These are phyloP conservation scores for rapeseed (Brassica napus) DNA, from an alignment of 345 rosid genomes.

Conservation along the genomic window DNA sequence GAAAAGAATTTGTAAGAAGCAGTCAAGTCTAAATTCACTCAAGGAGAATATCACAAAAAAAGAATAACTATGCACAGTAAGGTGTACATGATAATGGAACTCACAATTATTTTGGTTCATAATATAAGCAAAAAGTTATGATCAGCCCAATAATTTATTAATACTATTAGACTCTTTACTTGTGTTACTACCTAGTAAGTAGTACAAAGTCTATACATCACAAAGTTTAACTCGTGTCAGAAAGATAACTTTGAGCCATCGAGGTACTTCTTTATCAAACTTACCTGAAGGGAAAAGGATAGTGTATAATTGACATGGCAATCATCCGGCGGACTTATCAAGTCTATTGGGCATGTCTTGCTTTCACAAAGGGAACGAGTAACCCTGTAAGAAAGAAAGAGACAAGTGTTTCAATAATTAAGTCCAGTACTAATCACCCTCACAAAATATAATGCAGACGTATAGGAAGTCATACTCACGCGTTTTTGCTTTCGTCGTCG, in stretches of 20 bases:
- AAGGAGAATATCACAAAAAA: constrained; percentile 13
- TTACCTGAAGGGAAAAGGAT: constrained; percentile 90
- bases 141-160: constrained; percentile 4
- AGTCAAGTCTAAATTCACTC: constrained; percentile 10
- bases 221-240: constrained; percentile 9
- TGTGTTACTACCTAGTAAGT: background rate
- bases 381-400: constrained; percentile 53
- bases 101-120: constrained; percentile 15
- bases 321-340: constrained; percentile 96
- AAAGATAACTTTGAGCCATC: constrained; percentile 18
- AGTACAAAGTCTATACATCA: constrained; percentile 11
- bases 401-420: constrained; percentile 5
- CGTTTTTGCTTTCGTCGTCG: constrained; percentile 67
- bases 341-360: constrained; percentile 81
- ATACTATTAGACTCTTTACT: constrained; percentile 5
- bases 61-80: background rate
- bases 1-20: constrained; percentile 18
- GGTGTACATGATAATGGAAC: background rate
- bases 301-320: constrained; percentile 95
- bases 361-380: constrained; percentile 74
- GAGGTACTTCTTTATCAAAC: constrained; percentile 30
- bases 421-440: constrained; percentile 8
- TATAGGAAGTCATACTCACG: constrained; percentile 66
- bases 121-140: constrained; percentile 14
- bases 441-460: constrained; percentile 10